These are phyloP conservation scores for Linanthus parryae DNA, from an alignment of 148 eudicot species.

Conservation along the genomic window DNA sequence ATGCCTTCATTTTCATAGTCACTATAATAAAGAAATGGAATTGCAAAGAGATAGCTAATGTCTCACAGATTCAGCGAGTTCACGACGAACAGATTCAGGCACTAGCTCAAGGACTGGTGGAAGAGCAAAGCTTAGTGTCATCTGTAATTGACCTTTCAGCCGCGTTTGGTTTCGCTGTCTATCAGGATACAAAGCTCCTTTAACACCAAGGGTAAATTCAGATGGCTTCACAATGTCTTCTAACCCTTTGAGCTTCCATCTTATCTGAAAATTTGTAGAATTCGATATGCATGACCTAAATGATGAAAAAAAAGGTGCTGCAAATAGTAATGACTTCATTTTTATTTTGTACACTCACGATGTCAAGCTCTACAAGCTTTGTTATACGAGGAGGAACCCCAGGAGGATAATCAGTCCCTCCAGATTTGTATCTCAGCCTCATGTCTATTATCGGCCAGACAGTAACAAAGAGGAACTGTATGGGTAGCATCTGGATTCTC, in stretches of 20 bases:
- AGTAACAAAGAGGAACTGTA: slow-evolving; percentile 59
- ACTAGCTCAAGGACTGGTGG: slow-evolving; percentile 58
- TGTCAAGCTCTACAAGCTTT: slow-evolving; percentile 75
- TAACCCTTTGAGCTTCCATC: slow-evolving; percentile 87
- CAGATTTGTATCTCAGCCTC: slow-evolving; percentile 65
- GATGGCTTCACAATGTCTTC: slow-evolving; percentile 59
- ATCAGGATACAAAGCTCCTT: slow-evolving; percentile 67
- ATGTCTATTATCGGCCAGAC: slow-evolving; percentile 71
- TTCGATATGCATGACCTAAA: too few species aligned
- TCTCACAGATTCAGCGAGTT: slow-evolving; percentile 68
- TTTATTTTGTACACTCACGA: slow-evolving; percentile 58
- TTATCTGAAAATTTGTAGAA: too few species aligned
- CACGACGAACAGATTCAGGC: slow-evolving; percentile 54
- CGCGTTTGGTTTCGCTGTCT: slow-evolving; percentile 48
- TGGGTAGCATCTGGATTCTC: slow-evolving; percentile 88
- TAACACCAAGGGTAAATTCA: slow-evolving; percentile 60
- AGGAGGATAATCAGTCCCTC: slow-evolving; percentile 62
- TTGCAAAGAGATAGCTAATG: not conserved
- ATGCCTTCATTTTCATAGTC: too few species aligned
- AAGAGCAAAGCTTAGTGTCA: slow-evolving; percentile 64
- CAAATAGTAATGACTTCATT: too few species aligned
- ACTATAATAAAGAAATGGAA: not conserved
- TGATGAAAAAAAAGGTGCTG: too few species aligned
- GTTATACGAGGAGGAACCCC: slow-evolving; percentile 57
- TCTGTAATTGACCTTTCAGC: slow-evolving; percentile 65